Conservation (phyloP, 2,329 filamentous ascomycete genomes). For the Colletotrichum zoysiae region DNA sequence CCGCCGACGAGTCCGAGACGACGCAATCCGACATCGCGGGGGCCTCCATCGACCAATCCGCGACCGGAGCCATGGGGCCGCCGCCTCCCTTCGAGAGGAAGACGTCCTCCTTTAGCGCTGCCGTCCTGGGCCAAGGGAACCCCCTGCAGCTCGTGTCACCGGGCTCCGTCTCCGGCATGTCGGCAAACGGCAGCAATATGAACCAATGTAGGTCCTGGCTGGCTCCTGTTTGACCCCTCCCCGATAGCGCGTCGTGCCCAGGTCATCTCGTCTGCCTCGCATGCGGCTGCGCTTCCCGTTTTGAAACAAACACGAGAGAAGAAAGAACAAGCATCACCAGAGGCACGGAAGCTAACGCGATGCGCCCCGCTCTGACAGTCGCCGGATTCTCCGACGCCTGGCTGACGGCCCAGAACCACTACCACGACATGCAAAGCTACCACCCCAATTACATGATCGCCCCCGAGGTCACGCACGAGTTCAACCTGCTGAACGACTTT, state of each 20-base stretch:
- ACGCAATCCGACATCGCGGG: constrained; percentile 61
- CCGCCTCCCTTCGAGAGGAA: constrained; percentile 59
- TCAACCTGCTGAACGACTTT: constrained; percentile 96
- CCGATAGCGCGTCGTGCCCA: constrained; percentile 22
- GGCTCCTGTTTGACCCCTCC: constrained; percentile 33
- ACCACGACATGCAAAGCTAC: constrained; percentile 94
- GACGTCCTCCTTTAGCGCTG: constrained; percentile 41
- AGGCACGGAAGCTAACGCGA: constrained; percentile 21
- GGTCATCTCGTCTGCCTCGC: constrained; percentile 11
- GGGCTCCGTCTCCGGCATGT: constrained; percentile 74
- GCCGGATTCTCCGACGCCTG: constrained; percentile 86
- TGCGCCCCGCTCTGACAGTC: constrained; percentile 62
- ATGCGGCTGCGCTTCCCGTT: constrained; percentile 39
- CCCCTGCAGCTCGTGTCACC: constrained; percentile 79
- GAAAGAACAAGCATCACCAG: background rate
- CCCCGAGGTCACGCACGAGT: constrained; percentile 95
- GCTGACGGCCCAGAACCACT: constrained; percentile 83
- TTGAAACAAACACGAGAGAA: background rate
- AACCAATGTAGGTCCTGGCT: constrained; percentile 77
- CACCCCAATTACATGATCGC: constrained; percentile 95
- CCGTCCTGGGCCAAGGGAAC: constrained; percentile 62
- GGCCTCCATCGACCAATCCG: constrained; percentile 66
- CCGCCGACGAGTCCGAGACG: constrained; percentile 71
- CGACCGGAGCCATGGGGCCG: constrained; percentile 66
- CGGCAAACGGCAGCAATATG: constrained; percentile 66